Evolutionary conservation across 2,329 filamentous ascomycete genomes (phyloP).

Genomic region (Pseudogymnoascus destructans): DNA sequence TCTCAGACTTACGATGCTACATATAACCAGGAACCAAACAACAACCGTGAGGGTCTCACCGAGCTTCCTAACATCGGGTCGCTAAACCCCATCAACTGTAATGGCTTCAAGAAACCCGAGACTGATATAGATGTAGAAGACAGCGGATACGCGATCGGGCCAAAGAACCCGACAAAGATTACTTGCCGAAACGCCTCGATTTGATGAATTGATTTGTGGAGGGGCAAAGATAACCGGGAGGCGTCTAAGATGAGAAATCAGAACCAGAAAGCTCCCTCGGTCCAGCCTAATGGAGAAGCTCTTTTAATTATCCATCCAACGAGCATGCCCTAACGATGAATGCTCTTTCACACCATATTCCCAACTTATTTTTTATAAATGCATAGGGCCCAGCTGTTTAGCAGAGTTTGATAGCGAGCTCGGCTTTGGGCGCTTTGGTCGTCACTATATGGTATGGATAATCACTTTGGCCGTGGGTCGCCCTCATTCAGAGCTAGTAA

Average conservation of each 20-base stretch:
- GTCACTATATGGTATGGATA: too few species aligned
- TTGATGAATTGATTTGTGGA: constrained; percentile 66
- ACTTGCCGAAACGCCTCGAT: constrained; percentile 64
- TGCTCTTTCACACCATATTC: too few species aligned
- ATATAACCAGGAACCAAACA: constrained; percentile 76
- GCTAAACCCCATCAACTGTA: constrained; percentile 41
- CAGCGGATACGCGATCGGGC: constrained; percentile 80
- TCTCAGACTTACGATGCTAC: constrained; percentile 56
- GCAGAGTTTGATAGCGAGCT: too few species aligned
- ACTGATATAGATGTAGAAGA: constrained; percentile 79
- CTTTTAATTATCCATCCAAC: constrained; percentile 66
- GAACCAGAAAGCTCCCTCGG: constrained; percentile 26
- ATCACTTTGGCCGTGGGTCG: too few species aligned
- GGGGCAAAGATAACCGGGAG: constrained; percentile 60
- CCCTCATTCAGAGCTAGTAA: not conserved
- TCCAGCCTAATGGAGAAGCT: constrained; percentile 68
- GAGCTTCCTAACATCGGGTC: constrained; percentile 53
- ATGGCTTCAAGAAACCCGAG: constrained; percentile 53
- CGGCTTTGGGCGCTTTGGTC: too few species aligned
- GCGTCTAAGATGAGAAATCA: constrained; percentile 52
- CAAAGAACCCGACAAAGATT: constrained; percentile 83
- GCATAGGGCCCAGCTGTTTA: too few species aligned
- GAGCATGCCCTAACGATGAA: too few species aligned
- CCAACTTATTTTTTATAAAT: too few species aligned
- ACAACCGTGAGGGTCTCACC: constrained; percentile 56